Base-by-base conservation (phyloP, 2,329 filamentous ascomycete genomes). In the Harringtonia aguacate region DNA sequence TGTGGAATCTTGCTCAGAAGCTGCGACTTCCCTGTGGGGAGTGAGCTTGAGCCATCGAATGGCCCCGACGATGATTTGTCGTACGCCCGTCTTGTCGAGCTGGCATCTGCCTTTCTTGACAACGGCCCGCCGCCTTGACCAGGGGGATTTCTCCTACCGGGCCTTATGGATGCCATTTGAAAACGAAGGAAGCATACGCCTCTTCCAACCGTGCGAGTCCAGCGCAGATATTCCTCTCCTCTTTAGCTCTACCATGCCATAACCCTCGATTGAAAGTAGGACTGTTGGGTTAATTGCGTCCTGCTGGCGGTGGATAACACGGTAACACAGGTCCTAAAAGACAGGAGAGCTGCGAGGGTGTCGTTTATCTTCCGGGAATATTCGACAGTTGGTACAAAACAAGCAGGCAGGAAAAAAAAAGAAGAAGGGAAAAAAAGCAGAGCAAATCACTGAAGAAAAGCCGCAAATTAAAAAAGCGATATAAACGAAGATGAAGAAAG, bases 131-230 rank as follows among this genome's bases (percentile, higher is more conserved):
- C 33, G 27, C 14, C 33, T 27, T 44, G 42, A 17, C 36, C 39
- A 21, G 33, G 47, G 17, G 44, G 35, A n/a, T 36, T 20, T 13
- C 33, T 24, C 18, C 31, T 13, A 6, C 44, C 44, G 30, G 47
- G 42, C 38, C 47, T 24, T 31, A 38, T 28, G 15, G 47, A 44
- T 39, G 45, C 42, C 47, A 49, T 49, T 22, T 17, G 14, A 2
- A 14, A 31, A 28, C 2, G 6, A 37, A 27, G 18, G 8, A 17
- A 5, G 14, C 24, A 35, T 13, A 40, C 18, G n/a, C n/a, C n/a
- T n/a, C n/a, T n/a, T n/a, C n/a, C n/a, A n/a, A 29, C 38, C 12
- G 10, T 40, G 29, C 20, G 18, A 27, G 40, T 36, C 39, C 20
- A 8, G 36, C 27, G 21, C 20, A 18, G 21, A 14, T n/a, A n/a